A percentile compares a stretch with the other conserved stretches of the same genome.
Conservation (phyloP, 2,329 filamentous ascomycete species). For the Lanzia echinophila region DNA sequence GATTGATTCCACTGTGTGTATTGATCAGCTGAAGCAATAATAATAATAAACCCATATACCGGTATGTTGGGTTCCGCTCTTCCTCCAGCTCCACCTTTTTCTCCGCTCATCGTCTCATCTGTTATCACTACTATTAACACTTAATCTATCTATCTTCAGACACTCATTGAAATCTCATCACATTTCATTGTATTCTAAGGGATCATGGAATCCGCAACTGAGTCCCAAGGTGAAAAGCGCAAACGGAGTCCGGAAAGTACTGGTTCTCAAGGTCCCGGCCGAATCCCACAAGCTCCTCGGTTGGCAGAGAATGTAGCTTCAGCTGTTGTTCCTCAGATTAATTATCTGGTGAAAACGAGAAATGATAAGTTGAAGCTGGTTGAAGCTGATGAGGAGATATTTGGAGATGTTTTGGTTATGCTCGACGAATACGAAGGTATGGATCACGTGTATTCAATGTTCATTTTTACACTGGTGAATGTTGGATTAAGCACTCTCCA, state of each 20-base stretch:
- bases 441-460: conserved; percentile 10
- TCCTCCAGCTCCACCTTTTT: conserved; percentile 1
- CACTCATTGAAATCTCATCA: not conserved
- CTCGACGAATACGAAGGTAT: conserved; percentile 71
- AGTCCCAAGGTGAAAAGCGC: conserved; percentile 17
- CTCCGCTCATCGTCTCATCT: not conserved
- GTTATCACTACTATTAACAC: not conserved
- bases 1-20: too few species aligned
- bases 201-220: not conserved
- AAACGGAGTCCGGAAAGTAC: conserved; percentile 23
- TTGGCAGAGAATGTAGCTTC: conserved; percentile 1
- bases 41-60: not conserved
- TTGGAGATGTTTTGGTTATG: conserved; percentile 65
- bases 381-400: conserved; percentile 55
- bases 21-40: too few species aligned
- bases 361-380: conserved; percentile 43
- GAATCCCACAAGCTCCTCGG: conserved; percentile 19
- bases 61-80: not conserved
- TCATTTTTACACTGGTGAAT: too few species aligned
- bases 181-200: not conserved
- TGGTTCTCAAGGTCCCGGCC: conserved; percentile 25
- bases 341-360: conserved; percentile 44
- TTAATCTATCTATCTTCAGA: not conserved
- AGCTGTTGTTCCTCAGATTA: conserved; percentile 37
- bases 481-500: too few species aligned